Evolutionary conservation across 371 early-diverging fungal genomes (phyloP).

Genomic region (Coemansia linderi): DNA sequence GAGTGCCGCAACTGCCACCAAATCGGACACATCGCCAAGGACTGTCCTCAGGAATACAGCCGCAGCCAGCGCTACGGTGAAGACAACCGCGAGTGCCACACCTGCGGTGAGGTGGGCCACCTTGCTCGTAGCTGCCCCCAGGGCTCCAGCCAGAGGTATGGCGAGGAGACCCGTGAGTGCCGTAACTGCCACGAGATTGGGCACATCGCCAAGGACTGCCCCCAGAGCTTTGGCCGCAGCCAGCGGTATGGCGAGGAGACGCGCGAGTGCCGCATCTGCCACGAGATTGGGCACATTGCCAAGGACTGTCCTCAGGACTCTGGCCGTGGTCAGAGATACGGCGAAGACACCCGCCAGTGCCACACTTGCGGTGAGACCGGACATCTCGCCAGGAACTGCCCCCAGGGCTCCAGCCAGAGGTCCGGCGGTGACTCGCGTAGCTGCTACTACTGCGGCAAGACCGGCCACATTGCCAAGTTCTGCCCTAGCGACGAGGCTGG

Average conservation of each 20-base stretch:
- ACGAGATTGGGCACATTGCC: constrained; percentile 28
- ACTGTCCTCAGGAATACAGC: constrained; percentile 23
- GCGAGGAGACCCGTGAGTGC: constrained; percentile 17
- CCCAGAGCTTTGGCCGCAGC: constrained; percentile 13
- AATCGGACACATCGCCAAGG: constrained; percentile 30
- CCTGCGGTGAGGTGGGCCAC: constrained; percentile 66
- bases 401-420: constrained; percentile 45
- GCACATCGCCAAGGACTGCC: constrained; percentile 58
- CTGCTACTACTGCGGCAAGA: constrained; percentile 18
- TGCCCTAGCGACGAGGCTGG: constrained; percentile 14
- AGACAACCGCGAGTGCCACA: constrained; percentile 35
- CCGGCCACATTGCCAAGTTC: constrained; percentile 32
- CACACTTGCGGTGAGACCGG: constrained; percentile 57
- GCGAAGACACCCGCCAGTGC: constrained; percentile 24
- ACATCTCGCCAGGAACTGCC: constrained; percentile 28
- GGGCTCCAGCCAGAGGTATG: constrained; percentile 9
- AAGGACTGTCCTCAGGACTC: constrained; percentile 21
- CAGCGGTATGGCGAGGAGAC: neutral
- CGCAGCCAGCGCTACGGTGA: neutral
- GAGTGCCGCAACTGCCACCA: constrained; percentile 42
- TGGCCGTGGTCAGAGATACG: neutral
- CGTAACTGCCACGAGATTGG: constrained; percentile 62
- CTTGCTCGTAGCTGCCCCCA: constrained; percentile 57
- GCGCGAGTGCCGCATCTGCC: constrained; percentile 58
- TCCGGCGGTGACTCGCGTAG: neutral